Evolutionary conservation across 192 early-diverging fungal species (phyloP), one percentile per base, ranked within the genome.

Genomic region (Oehlia diaphana): DNA sequence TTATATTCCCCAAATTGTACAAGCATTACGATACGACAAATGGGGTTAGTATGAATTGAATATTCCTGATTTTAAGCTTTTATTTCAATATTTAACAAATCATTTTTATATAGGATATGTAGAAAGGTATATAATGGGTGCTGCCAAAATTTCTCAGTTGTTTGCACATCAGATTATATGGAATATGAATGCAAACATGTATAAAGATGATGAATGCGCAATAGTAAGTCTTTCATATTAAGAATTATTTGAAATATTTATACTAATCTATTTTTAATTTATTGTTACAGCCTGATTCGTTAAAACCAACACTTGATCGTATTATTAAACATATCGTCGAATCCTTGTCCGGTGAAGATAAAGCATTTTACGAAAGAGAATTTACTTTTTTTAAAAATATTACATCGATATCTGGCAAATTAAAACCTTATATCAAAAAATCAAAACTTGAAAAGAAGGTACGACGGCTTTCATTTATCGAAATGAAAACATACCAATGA

Each of bases 111-210:
- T 61, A 79, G 97, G 98, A 37, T 99, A 99, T 83, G 91, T 97
- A n/a, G 97, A 97, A 83, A 89, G 92, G 35, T 98, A 94, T 74
- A 98, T 99, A 63, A 84, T 99, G 80, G 92, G 93, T n/a, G 94
- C 98, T 4, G 98, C 94, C 9, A 90, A 92, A 79, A 92, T 94
- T 13, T 98, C 96, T 44, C 97, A 98, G 85, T 90, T 95, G 21
- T 99, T 99, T 91, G 97, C 98, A 37, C 98, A 99, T 86, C 98
- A 99, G 88, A 98, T 99, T 70, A 97, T 99, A 69, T 99, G 98
- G 98, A 99, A 99, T 84, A 99, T 99, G 98, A 94, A 98, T 33
- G 98, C 98, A 67, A 99, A 99, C 86, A 96, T 86, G 85, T 86
- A 75, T 79, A 86, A 84, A 82, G 85, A 86, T 79, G 83, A 86